Evolutionary conservation across 176 grass and related monocot genomes (phyloP).

Genomic region (Triticum aestivum): IWGSC_CS_RefSeq_v2.1 NC_057795.1:374629705-374630204

Average conservation of each 20-base stretch:
- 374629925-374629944: neutral
- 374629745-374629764: neutral
- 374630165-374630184: neutral
- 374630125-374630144: neutral
- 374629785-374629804: slow-evolving; percentile 63
- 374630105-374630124: neutral
- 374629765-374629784: slow-evolving; percentile 56
- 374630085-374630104: neutral
- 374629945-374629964: neutral
- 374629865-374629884: slow-evolving; percentile 62
- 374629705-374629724: neutral
- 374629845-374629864: slow-evolving; percentile 63
- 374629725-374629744: neutral
- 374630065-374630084: neutral
- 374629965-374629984: neutral
- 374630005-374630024: no score
- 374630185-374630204: neutral
- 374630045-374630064: neutral
- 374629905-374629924: slow-evolving; percentile 31
- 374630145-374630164: neutral
- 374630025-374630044: neutral
- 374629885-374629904: slow-evolving; percentile 47
- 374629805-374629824: slow-evolving; percentile 61
- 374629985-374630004: neutral
- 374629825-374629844: slow-evolving; percentile 78